These are phyloP conservation scores for Urostyla sp. DNA, from an alignment of 73 alveolate species.

Conservation along the genomic window DNA sequence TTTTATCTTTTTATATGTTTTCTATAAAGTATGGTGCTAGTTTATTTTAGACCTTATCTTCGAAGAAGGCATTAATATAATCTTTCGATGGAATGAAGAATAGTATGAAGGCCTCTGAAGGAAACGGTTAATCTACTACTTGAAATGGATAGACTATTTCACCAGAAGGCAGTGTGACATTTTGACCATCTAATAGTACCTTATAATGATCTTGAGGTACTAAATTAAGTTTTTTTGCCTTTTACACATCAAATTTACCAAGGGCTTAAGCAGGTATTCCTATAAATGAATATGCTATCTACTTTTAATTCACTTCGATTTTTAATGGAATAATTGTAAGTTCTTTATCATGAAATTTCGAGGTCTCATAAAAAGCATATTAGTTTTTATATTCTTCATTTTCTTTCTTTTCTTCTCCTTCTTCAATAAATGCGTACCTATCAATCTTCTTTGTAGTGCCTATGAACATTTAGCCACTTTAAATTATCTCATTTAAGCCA, in stretches of 20 bases:
- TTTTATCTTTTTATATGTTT: not conserved
- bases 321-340: conserved; percentile 8
- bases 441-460: conserved; percentile 9
- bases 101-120: conserved; percentile 57
- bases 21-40: not conserved
- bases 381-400: conserved; percentile 11
- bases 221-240: conserved; percentile 55
- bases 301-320: not conserved
- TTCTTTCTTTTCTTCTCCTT: not conserved
- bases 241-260: conserved; percentile 57
- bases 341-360: conserved; percentile 11
- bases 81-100: conserved; percentile 45
- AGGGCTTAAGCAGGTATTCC: conserved; percentile 47
- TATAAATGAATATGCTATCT: conserved; percentile 45
- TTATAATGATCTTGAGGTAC: conserved; percentile 59
- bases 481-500: not conserved
- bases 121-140: conserved; percentile 51
- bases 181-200: conserved; percentile 44
- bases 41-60: not conserved
- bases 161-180: conserved; percentile 62
- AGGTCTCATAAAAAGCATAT: not conserved
- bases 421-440: not conserved
- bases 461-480: conserved; percentile 6
- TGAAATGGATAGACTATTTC: conserved; percentile 46
- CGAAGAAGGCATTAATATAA: conserved; percentile 30